Evolutionary conservation across 83 land plant species (phyloP).

Genomic region (Diphasiastrum complanatum): DNA sequence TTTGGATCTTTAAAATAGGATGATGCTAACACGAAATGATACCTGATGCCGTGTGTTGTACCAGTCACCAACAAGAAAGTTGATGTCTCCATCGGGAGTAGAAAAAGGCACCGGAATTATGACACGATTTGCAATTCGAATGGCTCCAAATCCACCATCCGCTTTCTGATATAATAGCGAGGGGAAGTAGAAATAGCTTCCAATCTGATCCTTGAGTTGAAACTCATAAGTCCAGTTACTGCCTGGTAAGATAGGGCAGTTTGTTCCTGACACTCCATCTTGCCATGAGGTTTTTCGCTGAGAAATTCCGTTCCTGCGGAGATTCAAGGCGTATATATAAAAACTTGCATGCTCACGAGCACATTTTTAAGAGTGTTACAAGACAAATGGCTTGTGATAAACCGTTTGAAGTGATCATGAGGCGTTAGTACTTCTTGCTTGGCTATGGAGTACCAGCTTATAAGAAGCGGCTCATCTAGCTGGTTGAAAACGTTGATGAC

Average conservation of each 20-base stretch:
- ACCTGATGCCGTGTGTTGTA: slow-evolving; percentile 4
- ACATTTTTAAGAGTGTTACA: too few relatives aligned
- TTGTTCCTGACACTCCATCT: slow-evolving; percentile 8
- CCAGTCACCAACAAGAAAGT: slow-evolving; percentile 11
- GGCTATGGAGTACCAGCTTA: too few relatives aligned
- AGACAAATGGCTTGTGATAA: too few relatives aligned
- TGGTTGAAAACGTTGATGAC: not conserved
- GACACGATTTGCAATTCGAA: not conserved
- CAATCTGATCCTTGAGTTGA: slow-evolving; percentile 9
- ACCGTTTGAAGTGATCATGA: too few relatives aligned
- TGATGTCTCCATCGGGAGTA: not conserved
- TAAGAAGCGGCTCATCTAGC: slow-evolving; percentile 1
- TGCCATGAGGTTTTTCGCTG: slow-evolving; percentile 9
- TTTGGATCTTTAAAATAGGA: too few relatives aligned
- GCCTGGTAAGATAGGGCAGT: slow-evolving; percentile 10
- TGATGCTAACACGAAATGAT: too few relatives aligned
- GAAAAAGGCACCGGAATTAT: slow-evolving; percentile 10
- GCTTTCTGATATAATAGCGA: not conserved
- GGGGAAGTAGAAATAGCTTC: slow-evolving; percentile 5
- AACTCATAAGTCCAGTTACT: slow-evolving; percentile 13
- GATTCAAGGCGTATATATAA: too few relatives aligned
- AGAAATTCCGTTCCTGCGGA: not conserved
- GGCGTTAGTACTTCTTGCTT: too few relatives aligned
- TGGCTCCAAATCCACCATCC: slow-evolving; percentile 6
- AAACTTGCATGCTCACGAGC: too few relatives aligned